Conservation (phyloP, 768 basidiomycete genomes). For the Leccinum rimulosum region DNA sequence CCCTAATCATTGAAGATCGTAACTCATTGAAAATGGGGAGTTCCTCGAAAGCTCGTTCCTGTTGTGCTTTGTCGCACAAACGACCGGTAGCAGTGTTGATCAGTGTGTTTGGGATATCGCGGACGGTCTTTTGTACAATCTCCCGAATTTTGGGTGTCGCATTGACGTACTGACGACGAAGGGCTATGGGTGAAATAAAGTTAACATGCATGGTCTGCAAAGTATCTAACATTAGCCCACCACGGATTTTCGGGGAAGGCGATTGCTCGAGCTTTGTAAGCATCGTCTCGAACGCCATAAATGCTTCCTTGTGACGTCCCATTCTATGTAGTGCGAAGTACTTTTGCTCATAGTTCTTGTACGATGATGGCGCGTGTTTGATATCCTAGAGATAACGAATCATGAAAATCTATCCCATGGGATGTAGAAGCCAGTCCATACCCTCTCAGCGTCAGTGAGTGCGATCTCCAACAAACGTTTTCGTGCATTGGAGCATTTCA, state of each 20-base stretch:
- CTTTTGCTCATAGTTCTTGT: background rate
- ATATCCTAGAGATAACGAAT: background rate
- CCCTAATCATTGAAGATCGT: background rate
- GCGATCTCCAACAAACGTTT: background rate
- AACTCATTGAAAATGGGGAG: background rate
- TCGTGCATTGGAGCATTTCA: background rate
- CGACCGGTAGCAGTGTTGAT: background rate
- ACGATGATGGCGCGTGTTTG: background rate
- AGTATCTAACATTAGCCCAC: background rate
- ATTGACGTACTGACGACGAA: background rate
- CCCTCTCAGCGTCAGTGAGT: background rate
- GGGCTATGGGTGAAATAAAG: background rate
- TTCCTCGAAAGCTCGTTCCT: background rate
- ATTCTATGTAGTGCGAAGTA: background rate
- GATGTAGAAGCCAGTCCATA: background rate
- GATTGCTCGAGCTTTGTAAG: background rate
- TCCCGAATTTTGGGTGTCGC: background rate
- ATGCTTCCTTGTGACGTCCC: background rate
- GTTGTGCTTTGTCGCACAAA: background rate
- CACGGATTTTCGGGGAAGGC: background rate
- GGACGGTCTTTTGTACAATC: background rate
- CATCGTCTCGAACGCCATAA: background rate
- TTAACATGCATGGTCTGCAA: background rate
- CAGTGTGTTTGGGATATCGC: background rate
- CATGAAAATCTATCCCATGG: background rate